Percentiles rank a stretch among this genome's conserved stretches.
Evolutionary conservation across 441 rosid species (phyloP).

Genomic region (Jatropha podagrica): DNA sequence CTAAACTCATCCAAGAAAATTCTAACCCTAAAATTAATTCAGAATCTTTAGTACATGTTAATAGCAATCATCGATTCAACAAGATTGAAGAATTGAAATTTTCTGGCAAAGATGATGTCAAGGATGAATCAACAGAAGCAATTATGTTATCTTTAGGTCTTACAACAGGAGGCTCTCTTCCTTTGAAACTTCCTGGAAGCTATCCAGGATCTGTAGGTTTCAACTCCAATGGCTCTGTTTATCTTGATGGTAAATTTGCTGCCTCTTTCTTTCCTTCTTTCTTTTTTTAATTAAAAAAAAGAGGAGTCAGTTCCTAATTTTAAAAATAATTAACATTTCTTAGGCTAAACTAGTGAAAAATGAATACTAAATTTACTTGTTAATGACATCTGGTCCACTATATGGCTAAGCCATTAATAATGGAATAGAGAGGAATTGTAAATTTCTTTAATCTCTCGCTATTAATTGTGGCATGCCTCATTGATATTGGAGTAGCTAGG

Average conservation of each 20-base stretch:
- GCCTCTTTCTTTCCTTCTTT: background rate
- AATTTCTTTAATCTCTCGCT: conserved; percentile 6
- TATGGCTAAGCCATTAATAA: conserved; percentile 19
- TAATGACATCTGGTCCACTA: conserved; percentile 29
- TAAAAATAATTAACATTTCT: background rate
- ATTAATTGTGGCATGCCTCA: conserved; percentile 21
- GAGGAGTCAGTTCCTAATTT: background rate
- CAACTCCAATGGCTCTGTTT: conserved; percentile 78
- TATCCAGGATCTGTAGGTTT: conserved; percentile 82
- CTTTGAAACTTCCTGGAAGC: conserved; percentile 68
- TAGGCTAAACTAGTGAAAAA: too few relatives aligned
- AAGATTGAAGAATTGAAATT: conserved; percentile 46
- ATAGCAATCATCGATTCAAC: conserved; percentile 28
- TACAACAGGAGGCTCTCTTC: conserved; percentile 53
- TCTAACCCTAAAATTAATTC: conserved; percentile 37
- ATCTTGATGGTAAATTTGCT: conserved; percentile 67
- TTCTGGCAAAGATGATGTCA: conserved; percentile 33
- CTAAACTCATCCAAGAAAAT: conserved; percentile 56
- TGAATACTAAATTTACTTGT: too few relatives aligned
- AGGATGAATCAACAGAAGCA: conserved; percentile 37
- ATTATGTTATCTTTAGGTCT: conserved; percentile 62
- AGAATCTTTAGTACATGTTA: conserved; percentile 45
- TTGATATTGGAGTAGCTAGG: conserved; percentile 28
- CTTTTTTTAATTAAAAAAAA: background rate
- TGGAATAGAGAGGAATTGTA: background rate